phyloP scores from a whole-genome alignment of 2,329 filamentous ascomycete species.

The Alternaria novae-zelandiae region DNA sequence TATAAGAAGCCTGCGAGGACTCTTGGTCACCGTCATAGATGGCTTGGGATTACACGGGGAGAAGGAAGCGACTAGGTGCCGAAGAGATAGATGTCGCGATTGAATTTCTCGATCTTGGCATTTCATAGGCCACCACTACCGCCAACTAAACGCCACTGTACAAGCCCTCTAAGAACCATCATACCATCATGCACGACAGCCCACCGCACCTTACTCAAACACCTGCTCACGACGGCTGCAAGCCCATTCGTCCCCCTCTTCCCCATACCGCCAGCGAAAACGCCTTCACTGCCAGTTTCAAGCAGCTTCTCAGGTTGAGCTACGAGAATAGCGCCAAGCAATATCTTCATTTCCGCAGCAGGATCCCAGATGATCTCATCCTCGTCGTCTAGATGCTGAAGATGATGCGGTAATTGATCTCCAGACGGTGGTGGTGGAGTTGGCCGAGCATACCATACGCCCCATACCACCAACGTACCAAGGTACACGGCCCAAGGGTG shows the following conservation, averaged over 20 bases:
- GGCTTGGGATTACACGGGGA: neutral
- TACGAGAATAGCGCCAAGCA: constrained; percentile 52
- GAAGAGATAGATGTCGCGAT: neutral
- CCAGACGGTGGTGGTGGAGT: neutral
- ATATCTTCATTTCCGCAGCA: constrained; percentile 55
- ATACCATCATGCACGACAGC: constrained; percentile 68
- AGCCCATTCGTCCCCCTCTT: constrained; percentile 60
- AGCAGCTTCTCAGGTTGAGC: constrained; percentile 48
- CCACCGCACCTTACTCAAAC: constrained; percentile 65
- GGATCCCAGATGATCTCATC: constrained; percentile 61
- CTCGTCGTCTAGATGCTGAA: constrained; percentile 40
- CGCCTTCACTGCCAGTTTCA: constrained; percentile 14
- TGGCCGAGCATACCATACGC: constrained; percentile 58
- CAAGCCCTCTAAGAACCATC: constrained; percentile 58
- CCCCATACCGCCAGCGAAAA: constrained; percentile 51
- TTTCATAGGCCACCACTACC: constrained; percentile 23
- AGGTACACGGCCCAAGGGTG: constrained; percentile 69
- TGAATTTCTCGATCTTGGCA: neutral
- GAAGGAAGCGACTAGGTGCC: neutral
- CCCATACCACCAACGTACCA: constrained; percentile 64
- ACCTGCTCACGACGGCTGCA: constrained; percentile 62
- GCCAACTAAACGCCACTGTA: constrained; percentile 48
- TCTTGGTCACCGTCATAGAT: neutral
- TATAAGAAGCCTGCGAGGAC: neutral
- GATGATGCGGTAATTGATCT: constrained; percentile 1